Percentiles rank a stretch among this genome's conserved stretches.
These are phyloP conservation scores for Picochlorum sp. DNA, from an alignment of 139 green algal species.

Conservation along the genomic window DNA sequence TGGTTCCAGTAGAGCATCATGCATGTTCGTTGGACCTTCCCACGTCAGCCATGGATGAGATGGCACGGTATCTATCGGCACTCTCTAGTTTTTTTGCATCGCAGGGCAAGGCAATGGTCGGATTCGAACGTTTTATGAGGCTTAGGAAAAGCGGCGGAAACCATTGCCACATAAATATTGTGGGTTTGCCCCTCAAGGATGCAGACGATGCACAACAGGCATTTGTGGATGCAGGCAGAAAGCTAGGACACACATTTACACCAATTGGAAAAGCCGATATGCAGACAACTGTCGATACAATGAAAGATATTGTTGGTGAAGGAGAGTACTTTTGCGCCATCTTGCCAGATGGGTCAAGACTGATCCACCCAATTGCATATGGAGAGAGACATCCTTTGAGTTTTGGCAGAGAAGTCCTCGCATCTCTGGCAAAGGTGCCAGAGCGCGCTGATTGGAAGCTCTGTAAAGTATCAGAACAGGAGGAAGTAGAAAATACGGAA, in stretches of 20 bases:
- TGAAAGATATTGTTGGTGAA: slow-evolving; percentile 47
- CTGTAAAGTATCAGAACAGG: slow-evolving; percentile 34
- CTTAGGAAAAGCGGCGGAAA: slow-evolving; percentile 72
- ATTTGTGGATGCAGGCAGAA: slow-evolving; percentile 27
- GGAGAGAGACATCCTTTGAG: slow-evolving; percentile 55
- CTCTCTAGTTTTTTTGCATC: slow-evolving; percentile 53
- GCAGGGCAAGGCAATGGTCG: slow-evolving; percentile 54
- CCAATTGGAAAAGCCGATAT: slow-evolving; percentile 10
- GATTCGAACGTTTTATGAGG: slow-evolving; percentile 82
- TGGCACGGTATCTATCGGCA: slow-evolving; percentile 66
- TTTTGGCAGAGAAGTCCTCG: slow-evolving; percentile 69
- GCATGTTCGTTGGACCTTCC: slow-evolving; percentile 46
- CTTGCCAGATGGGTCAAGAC: slow-evolving; percentile 66
- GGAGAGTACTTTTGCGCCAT: slow-evolving; percentile 70
- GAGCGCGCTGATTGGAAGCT: slow-evolving; percentile 76
- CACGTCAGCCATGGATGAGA: slow-evolving; percentile 34
- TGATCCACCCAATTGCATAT: slow-evolving; percentile 62
- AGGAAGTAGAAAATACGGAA: slow-evolving; percentile 54
- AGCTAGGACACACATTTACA: slow-evolving; percentile 23
- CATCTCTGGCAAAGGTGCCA: slow-evolving; percentile 51
- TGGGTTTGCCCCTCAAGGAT: slow-evolving; percentile 38
- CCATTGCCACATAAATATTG: slow-evolving; percentile 79
- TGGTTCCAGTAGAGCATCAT: slow-evolving; percentile 88
- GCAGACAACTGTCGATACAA: slow-evolving; percentile 16
- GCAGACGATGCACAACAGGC: slow-evolving; percentile 2